Evolutionary conservation across 2,329 filamentous ascomycete species (phyloP), one percentile per base, ranked within the genome.

Genomic region (Calonectria henricotiae): DNA sequence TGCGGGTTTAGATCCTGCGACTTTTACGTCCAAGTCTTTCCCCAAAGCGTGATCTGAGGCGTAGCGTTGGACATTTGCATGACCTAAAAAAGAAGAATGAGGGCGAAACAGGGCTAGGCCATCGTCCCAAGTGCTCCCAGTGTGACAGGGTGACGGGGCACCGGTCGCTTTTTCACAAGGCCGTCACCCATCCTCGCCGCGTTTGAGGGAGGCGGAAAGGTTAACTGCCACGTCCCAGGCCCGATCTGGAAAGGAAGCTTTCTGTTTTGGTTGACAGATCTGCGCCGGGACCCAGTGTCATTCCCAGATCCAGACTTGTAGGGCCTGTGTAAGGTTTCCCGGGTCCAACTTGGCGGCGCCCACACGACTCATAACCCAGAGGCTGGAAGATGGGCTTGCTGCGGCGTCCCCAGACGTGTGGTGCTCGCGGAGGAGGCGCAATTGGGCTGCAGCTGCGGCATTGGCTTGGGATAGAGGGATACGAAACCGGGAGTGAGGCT

Each of bases 321-420:
- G 61, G 61, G 27, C 25, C 20, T 30, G 67, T 51, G 46, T 37
- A 69, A 65, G 62, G 54, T 69, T 69, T 65, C 35, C 12, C 23
- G 39, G 51, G 32, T 44, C 25, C 49, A 32, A 58, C 63, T 58
- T 27, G 49, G 63, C 63, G 60, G 60, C 41, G 41, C 17, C 47
- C 61, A 43, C 60, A 37, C 61, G 61, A 63, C 27, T 63, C 44
- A 43, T 25, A 27, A 23, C 39, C 43, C 20, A 58, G 61, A 63
- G 60, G 43, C 41, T 47, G 41, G 27, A 37, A 30, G 32, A 30
- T 17, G 20, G 32, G 51, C 32, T 58, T 39, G 51, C 51, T 58
- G 51, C 51, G 51, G 35, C 32, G 51, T 58, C 32, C 23, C 51
- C 51, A 58, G 51, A 58, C 8, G 51, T 58, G 51, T n/a, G 25